Conservation (phyloP, 306 rosid genomes). For the Quercus rubra region DNA sequence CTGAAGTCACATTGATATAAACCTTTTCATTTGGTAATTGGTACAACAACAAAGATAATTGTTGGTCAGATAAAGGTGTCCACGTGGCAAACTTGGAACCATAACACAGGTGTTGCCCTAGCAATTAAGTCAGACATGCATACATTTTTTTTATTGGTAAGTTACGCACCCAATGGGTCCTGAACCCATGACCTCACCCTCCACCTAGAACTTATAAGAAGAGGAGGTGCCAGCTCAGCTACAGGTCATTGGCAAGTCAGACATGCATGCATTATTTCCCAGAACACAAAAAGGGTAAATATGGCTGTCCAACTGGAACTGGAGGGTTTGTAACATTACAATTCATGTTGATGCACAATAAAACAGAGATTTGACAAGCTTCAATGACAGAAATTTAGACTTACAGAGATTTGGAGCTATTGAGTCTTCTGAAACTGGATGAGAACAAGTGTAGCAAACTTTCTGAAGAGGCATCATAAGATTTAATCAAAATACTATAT, state of each 20-base stretch:
- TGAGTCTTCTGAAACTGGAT: constrained; percentile 68
- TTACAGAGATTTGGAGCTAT: constrained; percentile 88
- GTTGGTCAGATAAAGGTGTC: neutral
- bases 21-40: neutral
- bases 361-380: constrained; percentile 1
- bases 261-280: neutral
- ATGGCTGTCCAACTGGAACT: neutral
- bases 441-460: constrained; percentile 85
- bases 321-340: neutral
- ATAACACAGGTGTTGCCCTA: neutral
- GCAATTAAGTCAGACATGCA: neutral
- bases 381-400: constrained; percentile 21
- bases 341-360: neutral
- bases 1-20: neutral
- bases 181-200: no score
- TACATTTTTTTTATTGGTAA: neutral
- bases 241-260: neutral
- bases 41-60: neutral
- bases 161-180: no score
- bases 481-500: neutral
- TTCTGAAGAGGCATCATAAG: constrained; percentile 56
- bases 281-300: neutral
- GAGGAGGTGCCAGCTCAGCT: no score
- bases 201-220: no score
- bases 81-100: neutral